Evolutionary conservation across 257 asterid species (phyloP), one percentile per base, ranked within the genome.

Genomic region (Avicennia marina): DNA sequence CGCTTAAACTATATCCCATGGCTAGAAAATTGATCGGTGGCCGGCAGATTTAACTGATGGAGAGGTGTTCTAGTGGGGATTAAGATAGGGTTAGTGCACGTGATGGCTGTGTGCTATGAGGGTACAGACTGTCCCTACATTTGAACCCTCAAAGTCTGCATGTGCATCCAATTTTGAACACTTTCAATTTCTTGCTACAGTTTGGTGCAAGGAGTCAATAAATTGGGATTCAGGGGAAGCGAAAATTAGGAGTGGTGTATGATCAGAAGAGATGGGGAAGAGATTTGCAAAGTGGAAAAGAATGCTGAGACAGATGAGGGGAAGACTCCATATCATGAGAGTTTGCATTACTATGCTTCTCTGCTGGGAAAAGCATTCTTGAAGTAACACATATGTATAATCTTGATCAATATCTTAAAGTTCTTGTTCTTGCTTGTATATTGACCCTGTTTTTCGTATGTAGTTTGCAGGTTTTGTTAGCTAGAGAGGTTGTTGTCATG

Each of bases 71-170:
- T 47, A 55, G 55, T 53, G 70, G 46, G 54, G 62, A 54, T 48
- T 58, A 25, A 58, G 81, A 74, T 67, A 74, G 66, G 65, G 69
- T 67, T 63, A 34, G 16, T 58, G 54, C 78, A 78, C 71, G 74
- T 78, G 84, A 74, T 32, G 48, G 13, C 24, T 57, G 52, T 65
- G 71, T 64, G 58, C 51, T 67, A 29, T 60, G 47, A 44, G 78
- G 76, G 74, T 74, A 64, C 78, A 78, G 40, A 71, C 29, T 64
- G 84, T 78, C 84, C 84, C 84, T 36, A 78, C 84, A 62, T 21
- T 15, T 52, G 48, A 59, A 33, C 48, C 67, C 66, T 21, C 39
- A 44, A 52, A 32, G 17, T 54, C 24, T 24, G n/a, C n/a, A n/a
- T n/a, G n/a, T n/a, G n/a, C n/a, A n/a, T 29, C 3, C 46, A 47